Conservation (phyloP, 192 early-diverging fungal genomes). For the Podila clonocystis region DNA sequence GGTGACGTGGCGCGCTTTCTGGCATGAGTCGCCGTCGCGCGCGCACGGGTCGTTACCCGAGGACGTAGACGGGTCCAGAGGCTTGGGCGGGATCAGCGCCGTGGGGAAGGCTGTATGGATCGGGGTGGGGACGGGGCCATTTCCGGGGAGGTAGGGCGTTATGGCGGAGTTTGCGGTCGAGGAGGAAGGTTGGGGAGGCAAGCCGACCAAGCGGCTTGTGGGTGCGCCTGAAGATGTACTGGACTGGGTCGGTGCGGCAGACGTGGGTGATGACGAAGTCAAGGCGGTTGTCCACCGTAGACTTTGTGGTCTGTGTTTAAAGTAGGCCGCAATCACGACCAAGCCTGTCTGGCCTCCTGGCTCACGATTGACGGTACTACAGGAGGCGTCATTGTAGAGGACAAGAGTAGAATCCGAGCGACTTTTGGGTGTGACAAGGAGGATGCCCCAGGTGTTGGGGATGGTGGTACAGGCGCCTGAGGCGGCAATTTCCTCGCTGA, state of each 20-base stretch:
- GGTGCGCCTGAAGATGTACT: background rate
- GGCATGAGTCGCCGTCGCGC: background rate
- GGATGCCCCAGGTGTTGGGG: slow-evolving; percentile 12
- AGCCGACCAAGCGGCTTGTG: background rate
- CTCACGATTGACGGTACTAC: slow-evolving; percentile 1
- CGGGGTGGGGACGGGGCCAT: background rate
- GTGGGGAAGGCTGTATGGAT: slow-evolving; percentile 8
- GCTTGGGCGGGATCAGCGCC: slow-evolving; percentile 23
- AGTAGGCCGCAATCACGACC: slow-evolving; percentile 4
- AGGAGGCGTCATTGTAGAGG: slow-evolving; percentile 6
- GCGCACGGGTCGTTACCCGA: background rate
- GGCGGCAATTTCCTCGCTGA: slow-evolving; percentile 1
- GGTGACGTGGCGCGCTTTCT: background rate
- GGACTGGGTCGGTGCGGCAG: background rate
- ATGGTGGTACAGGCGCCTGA: slow-evolving; percentile 2
- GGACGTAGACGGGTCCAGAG: background rate
- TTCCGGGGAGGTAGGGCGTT: background rate
- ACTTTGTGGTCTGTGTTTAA: slow-evolving; percentile 5
- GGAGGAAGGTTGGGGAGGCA: background rate
- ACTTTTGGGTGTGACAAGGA: slow-evolving; percentile 7
- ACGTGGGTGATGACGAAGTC: background rate
- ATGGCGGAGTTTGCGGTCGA: background rate
- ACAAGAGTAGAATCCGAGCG: background rate
- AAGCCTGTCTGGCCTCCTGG: background rate
- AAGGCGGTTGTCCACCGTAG: slow-evolving; percentile 3